A percentile compares a stretch with the other conserved stretches of the same genome.
These are phyloP conservation scores for Aspergillus sp. DNA, from an alignment of 2,329 filamentous ascomycete genomes.

Conservation along the genomic window DNA sequence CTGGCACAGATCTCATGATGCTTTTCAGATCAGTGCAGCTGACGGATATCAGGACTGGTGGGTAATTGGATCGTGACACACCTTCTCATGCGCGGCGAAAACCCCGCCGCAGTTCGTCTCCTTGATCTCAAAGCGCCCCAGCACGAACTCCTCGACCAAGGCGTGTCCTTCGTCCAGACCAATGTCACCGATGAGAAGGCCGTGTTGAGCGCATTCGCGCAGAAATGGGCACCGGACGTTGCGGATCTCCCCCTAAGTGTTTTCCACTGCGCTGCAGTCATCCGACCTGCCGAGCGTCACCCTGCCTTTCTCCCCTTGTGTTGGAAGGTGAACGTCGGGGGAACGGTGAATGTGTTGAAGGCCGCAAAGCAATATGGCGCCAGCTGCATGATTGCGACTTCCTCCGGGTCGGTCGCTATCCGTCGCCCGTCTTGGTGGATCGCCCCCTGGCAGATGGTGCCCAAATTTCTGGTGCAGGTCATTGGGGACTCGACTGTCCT, in stretches of 20 bases:
- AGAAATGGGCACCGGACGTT: conserved; percentile 45
- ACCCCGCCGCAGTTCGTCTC: conserved; percentile 52
- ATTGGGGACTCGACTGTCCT: conserved; percentile 43
- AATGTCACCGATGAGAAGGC: conserved; percentile 50
- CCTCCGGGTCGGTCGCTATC: conserved; percentile 49
- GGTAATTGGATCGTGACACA: conserved; percentile 55
- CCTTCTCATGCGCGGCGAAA: conserved; percentile 53
- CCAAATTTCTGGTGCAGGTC: conserved; percentile 45
- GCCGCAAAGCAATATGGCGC: conserved; percentile 48
- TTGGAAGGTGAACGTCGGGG: conserved; percentile 50
- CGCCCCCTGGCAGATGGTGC: conserved; percentile 42
- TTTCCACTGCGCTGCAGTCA: conserved; percentile 57
- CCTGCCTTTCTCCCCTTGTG: conserved; percentile 45
- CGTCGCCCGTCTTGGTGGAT: conserved; percentile 44
- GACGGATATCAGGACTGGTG: conserved; percentile 47
- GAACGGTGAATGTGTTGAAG: conserved; percentile 49
- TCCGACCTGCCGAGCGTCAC: conserved; percentile 51
- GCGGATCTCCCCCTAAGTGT: conserved; percentile 52
- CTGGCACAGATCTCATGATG: background rate
- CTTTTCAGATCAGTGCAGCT: background rate
- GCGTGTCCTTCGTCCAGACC: conserved; percentile 46
- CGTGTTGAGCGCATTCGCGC: conserved; percentile 46
- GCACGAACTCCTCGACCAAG: conserved; percentile 41
- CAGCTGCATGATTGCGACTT: conserved; percentile 53
- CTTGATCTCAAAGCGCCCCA: conserved; percentile 50